Percentiles rank a stretch among this genome's conserved stretches.
phyloP scores from a whole-genome alignment of 257 asterid genomes.

The Voacanga thouarsii region DNA sequence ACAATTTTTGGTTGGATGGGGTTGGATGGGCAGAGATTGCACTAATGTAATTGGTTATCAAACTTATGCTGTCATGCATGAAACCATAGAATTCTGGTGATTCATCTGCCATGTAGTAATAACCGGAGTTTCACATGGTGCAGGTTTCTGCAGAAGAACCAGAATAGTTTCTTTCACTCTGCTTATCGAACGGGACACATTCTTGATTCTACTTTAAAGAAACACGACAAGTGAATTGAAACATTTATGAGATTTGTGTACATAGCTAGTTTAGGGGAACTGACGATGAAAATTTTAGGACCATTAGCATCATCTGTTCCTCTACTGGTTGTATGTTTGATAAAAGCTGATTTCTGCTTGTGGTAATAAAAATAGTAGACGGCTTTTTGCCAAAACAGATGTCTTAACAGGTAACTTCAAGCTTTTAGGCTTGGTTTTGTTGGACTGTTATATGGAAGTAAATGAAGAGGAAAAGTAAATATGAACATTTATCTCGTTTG shows the following conservation, averaged over 20 bases:
- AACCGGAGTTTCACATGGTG: not conserved
- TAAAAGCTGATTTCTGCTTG: not conserved
- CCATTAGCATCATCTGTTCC: not conserved
- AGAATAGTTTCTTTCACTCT: constrained; percentile 31
- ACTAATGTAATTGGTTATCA: not conserved
- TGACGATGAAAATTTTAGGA: constrained; percentile 9
- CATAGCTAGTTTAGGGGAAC: not conserved
- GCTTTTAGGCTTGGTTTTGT: no score
- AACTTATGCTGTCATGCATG: not conserved
- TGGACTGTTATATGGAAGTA: no score
- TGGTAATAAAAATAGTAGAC: not conserved
- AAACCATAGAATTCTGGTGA: not conserved
- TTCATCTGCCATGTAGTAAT: not conserved
- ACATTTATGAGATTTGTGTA: no score
- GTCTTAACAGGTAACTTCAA: not conserved
- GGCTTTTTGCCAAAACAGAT: not conserved
- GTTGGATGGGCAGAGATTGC: not conserved
- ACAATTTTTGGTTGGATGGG: no score
- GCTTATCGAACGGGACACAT: constrained; percentile 29
- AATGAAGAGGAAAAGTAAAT: no score
- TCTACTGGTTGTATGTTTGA: not conserved
- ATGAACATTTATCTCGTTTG: no score
- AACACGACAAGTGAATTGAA: constrained; percentile 3
- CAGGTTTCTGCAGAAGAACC: constrained; percentile 65
- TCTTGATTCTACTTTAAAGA: constrained; percentile 4